A percentile compares a stretch with the other conserved stretches of the same genome.
These are phyloP conservation scores for Niveomyces coronatus DNA, from an alignment of 2,329 filamentous ascomycete genomes.

Conservation along the genomic window DNA sequence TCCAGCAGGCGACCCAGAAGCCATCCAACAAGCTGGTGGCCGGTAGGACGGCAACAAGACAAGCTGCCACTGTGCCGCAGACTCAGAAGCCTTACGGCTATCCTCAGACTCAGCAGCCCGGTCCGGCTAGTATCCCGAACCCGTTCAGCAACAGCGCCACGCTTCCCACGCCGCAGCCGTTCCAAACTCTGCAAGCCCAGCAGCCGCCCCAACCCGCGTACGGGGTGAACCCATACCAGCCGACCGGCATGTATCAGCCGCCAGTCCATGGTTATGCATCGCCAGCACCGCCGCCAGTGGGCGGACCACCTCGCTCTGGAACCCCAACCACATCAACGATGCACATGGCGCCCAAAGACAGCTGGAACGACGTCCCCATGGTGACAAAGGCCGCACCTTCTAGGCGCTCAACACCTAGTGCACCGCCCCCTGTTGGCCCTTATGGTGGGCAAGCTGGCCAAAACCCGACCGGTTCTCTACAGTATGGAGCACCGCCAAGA, in stretches of 20 bases:
- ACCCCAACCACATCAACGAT: slow-evolving; percentile 62
- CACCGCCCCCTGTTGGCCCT: slow-evolving; percentile 60
- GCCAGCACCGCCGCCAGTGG: slow-evolving; percentile 24
- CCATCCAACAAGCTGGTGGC: slow-evolving; percentile 18
- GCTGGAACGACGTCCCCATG: slow-evolving; percentile 94
- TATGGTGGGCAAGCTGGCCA: slow-evolving; percentile 57
- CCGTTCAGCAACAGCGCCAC: slow-evolving; percentile 15
- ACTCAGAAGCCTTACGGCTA: slow-evolving; percentile 33
- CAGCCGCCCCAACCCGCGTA: slow-evolving; percentile 22
- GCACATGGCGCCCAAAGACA: slow-evolving; percentile 54
- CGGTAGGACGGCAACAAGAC: slow-evolving; percentile 19
- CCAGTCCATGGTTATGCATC: slow-evolving; percentile 31
- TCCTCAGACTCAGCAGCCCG: slow-evolving; percentile 30
- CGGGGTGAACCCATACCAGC: slow-evolving; percentile 23
- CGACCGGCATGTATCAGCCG: slow-evolving; percentile 44
- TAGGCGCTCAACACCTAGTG: slow-evolving; percentile 63
- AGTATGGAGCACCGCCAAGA: slow-evolving; percentile 50
- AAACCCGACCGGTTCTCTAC: slow-evolving; percentile 43
- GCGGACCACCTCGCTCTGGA: slow-evolving; percentile 44
- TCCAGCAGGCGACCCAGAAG: slow-evolving; percentile 68
- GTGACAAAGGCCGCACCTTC: slow-evolving; percentile 64
- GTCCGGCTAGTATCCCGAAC: slow-evolving; percentile 19
- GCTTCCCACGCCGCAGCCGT: slow-evolving; percentile 6
- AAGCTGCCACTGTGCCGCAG: slow-evolving; percentile 27
- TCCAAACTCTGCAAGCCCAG: slow-evolving; percentile 15